phyloP scores from a whole-genome alignment of 1,139 yeast species.

The Yamadazyma triangularis region DNA sequence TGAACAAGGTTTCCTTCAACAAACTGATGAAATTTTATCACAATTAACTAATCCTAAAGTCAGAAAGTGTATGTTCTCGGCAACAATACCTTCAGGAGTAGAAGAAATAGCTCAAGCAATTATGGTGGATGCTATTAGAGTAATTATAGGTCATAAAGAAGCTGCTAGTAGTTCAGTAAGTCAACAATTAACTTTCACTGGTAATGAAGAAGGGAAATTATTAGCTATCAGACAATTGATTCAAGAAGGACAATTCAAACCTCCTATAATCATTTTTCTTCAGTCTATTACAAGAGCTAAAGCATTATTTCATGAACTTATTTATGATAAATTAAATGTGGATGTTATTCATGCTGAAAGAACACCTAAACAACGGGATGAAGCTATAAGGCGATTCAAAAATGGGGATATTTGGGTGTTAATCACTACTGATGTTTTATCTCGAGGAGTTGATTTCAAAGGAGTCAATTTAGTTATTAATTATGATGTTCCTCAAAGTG shows the following conservation, averaged over 20 bases:
- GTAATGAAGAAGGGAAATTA: constrained; percentile 91
- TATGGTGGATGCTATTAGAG: constrained; percentile 80
- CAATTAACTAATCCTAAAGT: constrained; percentile 54
- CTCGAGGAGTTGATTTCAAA: constrained; percentile 96
- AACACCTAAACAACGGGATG: constrained; percentile 84
- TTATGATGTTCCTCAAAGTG: constrained; percentile 91
- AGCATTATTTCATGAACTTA: constrained; percentile 85
- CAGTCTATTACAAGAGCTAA: constrained; percentile 94
- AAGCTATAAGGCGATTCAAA: constrained; percentile 77
- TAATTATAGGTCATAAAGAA: constrained; percentile 90
- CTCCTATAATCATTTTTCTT: constrained; percentile 88
- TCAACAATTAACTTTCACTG: constrained; percentile 81
- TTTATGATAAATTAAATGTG: constrained; percentile 87
- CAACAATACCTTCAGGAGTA: constrained; percentile 91
- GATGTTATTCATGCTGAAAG: constrained; percentile 97
- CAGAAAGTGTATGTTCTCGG: constrained; percentile 81
- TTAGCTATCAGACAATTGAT: constrained; percentile 88
- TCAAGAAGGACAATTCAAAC: constrained; percentile 79
- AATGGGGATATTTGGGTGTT: constrained; percentile 93
- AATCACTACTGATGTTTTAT: constrained; percentile 91
- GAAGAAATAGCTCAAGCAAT: constrained; percentile 84
- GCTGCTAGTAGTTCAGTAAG: constrained; percentile 85
- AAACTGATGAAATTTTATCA: constrained; percentile 79
- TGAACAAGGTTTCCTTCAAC: constrained; percentile 86
- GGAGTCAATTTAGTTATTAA: constrained; percentile 93